Conservation (phyloP, 1,284 basidiomycete species). For the Puccinia coronata region DNA sequence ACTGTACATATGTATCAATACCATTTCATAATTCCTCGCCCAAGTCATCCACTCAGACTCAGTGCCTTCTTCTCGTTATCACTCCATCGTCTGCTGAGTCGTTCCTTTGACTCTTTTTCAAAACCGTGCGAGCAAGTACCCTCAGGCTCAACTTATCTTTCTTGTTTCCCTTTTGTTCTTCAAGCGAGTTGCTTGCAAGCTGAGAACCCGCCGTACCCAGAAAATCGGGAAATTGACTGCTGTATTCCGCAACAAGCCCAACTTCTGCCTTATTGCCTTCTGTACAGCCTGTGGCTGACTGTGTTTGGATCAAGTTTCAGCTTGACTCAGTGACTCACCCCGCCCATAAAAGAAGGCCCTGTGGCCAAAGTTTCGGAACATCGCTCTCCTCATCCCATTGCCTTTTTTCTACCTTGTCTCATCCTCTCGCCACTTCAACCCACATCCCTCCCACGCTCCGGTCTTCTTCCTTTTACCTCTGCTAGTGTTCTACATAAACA, state of each 20-base stretch:
- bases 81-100: not conserved
- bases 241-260: not conserved
- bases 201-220: not conserved
- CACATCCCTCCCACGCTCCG: no score
- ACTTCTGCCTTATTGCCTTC: not conserved
- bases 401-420: not conserved
- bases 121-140: constrained; percentile 9
- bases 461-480: no score
- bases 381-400: not conserved
- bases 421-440: not conserved
- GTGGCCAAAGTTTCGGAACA: not conserved
- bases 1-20: not conserved
- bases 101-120: not conserved
- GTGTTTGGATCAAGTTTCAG: constrained; percentile 29
- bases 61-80: not conserved
- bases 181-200: not conserved
- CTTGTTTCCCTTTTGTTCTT: not conserved
- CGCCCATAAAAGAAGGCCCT: constrained; percentile 1
- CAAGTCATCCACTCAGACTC: not conserved
- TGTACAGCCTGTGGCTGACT: constrained; percentile 23
- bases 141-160: not conserved
- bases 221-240: not conserved
- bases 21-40: not conserved
- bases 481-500: no score
- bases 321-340: not conserved